Evolutionary conservation across 2,329 filamentous ascomycete species (phyloP), one percentile per base, ranked within the genome.

Genomic region (Aspergillus sp.): DNA sequence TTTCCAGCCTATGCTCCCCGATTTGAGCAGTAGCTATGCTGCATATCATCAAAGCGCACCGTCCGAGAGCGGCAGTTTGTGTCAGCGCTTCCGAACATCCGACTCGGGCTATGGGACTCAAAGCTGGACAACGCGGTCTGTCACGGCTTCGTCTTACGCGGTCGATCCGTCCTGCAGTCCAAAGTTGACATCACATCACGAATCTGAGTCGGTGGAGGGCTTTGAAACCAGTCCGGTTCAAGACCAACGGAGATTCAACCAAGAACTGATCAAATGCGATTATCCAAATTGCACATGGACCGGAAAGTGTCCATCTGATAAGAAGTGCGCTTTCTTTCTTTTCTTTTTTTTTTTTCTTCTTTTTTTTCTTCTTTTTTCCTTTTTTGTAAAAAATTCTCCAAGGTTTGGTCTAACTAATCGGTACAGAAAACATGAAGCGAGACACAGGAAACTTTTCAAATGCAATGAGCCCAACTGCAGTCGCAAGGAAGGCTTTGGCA

Each of bases 391-490:
- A 36, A 36, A 19, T 5, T 7, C n/a, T 3, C n/a, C n/a, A 36
- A 5, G 5, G 3, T 7, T 36, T 19, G 8, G 5, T 12, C 34
- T 36, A n/a, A 39, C 8, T 60, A 29, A 53, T 42, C 5, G 12
- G 43, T 8, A 5, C 48, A 94, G 88, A 49, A 94, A 94, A 65
- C 88, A 94, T 57, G 66, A 73, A 41, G 74, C 82, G 19, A 81
- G 82, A 42, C 88, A 94, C 63, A 73, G 69, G 1, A 89, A 85
- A 54, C 79, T 81, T 0, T 80, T 77, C 61, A 75, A 68, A 48
- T 95, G 89, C 59, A 58, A 73, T 3, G 65, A 79, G 27, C 52
- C 62, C 1, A 69, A 69, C 4, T 94, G 88, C 62, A 54, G 59
- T 28, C 74, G 81, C 8, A 69, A 63, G 4, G 73, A 79, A 51